Conservation (phyloP, 1,284 basidiomycete species). For the Exobasidium rhododendri region DNA sequence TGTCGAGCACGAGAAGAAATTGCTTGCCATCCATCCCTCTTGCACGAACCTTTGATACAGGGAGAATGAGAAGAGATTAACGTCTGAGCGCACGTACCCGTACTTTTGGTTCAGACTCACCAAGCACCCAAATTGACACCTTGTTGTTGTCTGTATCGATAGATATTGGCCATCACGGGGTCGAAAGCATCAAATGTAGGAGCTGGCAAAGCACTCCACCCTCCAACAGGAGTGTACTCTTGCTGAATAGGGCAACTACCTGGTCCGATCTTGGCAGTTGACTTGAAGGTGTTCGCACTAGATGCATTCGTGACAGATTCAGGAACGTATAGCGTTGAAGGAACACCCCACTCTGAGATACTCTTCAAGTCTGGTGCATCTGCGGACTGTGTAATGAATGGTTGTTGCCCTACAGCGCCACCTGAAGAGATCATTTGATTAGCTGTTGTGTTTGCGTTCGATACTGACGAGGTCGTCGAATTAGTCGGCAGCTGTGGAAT, state of each 20-base stretch:
- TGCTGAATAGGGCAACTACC: conserved; percentile 40
- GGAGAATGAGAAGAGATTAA: not conserved
- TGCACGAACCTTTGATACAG: conserved; percentile 51
- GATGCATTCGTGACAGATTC: conserved; percentile 25
- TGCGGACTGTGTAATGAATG: conserved; percentile 27
- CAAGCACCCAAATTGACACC: conserved; percentile 74
- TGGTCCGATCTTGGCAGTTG: conserved; percentile 31
- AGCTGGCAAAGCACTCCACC: conserved; percentile 30
- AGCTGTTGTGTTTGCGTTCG: not conserved
- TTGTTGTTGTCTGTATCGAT: conserved; percentile 71
- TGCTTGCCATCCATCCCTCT: conserved; percentile 64
- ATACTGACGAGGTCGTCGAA: not conserved
- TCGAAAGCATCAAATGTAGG: conserved; percentile 44
- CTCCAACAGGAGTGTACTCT: conserved; percentile 43
- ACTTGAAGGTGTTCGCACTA: not conserved
- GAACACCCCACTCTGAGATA: conserved; percentile 36
- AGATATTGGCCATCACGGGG: conserved; percentile 56
- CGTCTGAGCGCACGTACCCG: too few species aligned
- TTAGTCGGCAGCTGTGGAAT: conserved; percentile 35
- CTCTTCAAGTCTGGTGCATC: conserved; percentile 8
- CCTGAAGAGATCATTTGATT: conserved; percentile 11
- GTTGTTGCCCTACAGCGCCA: conserved; percentile 10
- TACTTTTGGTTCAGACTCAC: too few species aligned
- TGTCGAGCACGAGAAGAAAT: conserved; percentile 66
- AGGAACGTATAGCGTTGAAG: conserved; percentile 37